Evolutionary conservation across 2,329 filamentous ascomycete species (phyloP).

Genomic region (Phoma sp.): DNA sequence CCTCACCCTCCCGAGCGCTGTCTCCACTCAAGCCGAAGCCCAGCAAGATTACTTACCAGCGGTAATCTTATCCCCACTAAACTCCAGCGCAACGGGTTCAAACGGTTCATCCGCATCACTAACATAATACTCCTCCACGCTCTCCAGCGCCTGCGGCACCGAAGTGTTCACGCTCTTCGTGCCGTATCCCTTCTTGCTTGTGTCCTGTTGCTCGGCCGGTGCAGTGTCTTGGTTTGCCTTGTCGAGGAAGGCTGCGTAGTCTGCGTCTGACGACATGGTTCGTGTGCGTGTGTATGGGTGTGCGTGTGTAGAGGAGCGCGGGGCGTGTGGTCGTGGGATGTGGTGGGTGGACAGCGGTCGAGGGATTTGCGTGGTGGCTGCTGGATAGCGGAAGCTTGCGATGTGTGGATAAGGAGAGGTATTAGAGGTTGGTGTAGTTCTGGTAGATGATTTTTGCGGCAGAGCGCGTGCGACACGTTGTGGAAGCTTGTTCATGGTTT

Average conservation of each 20-base stretch:
- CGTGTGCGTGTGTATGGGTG: constrained; percentile 3
- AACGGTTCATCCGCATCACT: constrained; percentile 90
- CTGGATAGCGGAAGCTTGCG: not conserved
- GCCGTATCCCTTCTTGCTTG: constrained; percentile 36
- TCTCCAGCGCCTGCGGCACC: constrained; percentile 61
- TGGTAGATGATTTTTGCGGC: not conserved
- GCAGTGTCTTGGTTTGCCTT: constrained; percentile 78
- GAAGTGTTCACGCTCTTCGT: constrained; percentile 56
- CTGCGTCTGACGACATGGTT: constrained; percentile 77
- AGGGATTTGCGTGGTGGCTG: too few relatives aligned
- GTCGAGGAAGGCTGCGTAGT: constrained; percentile 84
- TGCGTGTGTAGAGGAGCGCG: not conserved
- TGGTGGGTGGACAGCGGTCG: too few relatives aligned
- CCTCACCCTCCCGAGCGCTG: too few relatives aligned
- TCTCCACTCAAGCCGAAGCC: too few relatives aligned
- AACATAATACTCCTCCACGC: constrained; percentile 69
- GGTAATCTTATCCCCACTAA: too few relatives aligned
- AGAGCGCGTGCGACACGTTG: constrained; percentile 15
- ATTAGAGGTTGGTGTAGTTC: not conserved
- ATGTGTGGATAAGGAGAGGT: not conserved
- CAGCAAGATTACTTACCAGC: too few relatives aligned
- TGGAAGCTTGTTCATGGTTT: constrained; percentile 27
- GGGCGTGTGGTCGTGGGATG: not conserved
- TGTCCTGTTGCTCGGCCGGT: constrained; percentile 31
- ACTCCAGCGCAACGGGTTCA: constrained; percentile 74